Conservation (phyloP, 192 early-diverging fungal species). For the Umbelopsis sp. region DNA sequence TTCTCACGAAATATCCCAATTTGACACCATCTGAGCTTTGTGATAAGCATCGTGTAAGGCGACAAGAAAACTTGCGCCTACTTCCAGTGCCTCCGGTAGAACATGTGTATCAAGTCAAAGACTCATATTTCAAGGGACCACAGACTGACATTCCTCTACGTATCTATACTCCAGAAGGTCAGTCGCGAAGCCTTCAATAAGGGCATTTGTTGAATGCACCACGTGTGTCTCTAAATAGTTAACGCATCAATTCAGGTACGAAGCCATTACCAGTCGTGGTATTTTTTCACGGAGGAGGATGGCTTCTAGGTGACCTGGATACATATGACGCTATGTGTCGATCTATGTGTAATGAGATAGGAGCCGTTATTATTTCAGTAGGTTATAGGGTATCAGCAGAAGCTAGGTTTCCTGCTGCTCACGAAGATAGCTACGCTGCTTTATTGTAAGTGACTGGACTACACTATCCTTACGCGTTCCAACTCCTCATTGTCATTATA, state of each 20-base stretch:
- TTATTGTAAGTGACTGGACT: conserved; percentile 25
- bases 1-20: background rate
- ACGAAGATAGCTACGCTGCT: conserved; percentile 36
- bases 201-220: background rate
- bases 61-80: background rate
- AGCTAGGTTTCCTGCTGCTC: conserved; percentile 39
- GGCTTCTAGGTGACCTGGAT: background rate
- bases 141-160: background rate
- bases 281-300: conserved; percentile 17
- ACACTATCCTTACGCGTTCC: background rate
- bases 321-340: background rate
- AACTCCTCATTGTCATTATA: no score
- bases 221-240: background rate
- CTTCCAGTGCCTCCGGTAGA: background rate
- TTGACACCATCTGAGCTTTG: background rate
- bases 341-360: conserved; percentile 23
- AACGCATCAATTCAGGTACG: background rate
- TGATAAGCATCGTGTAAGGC: background rate
- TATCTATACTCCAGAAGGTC: conserved; percentile 16
- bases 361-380: conserved; percentile 36
- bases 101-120: background rate
- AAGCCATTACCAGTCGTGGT: background rate
- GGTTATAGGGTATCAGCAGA: conserved; percentile 43
- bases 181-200: background rate
- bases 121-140: conserved; percentile 5